Evolutionary conservation across 352 stramenopile species (phyloP).

Genomic region (Phytophthora hybrid): DNA sequence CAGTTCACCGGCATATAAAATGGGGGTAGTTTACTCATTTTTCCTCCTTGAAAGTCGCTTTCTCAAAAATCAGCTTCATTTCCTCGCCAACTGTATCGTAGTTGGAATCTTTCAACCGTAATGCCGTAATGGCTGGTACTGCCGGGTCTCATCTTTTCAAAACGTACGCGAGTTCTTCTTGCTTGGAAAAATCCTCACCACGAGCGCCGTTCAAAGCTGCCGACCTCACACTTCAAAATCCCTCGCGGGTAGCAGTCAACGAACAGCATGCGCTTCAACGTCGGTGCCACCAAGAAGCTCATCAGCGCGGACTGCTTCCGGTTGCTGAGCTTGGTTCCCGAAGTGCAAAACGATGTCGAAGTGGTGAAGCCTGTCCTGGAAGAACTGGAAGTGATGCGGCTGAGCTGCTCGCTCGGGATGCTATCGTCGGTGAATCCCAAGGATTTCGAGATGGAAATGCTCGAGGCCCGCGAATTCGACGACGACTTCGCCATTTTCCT

Average conservation of each 20-base stretch:
- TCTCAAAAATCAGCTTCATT: too few species aligned
- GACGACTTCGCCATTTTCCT: conserved; percentile 71
- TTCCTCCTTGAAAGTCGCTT: too few species aligned
- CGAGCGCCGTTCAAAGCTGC: not conserved
- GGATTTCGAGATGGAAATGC: conserved; percentile 66
- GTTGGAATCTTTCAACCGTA: not conserved
- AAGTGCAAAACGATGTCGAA: conserved; percentile 74
- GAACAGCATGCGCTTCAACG: conserved; percentile 23
- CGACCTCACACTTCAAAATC: conserved; percentile 23
- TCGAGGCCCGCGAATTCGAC: conserved; percentile 66
- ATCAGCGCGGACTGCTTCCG: conserved; percentile 59
- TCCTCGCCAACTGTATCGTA: not conserved
- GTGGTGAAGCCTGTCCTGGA: conserved; percentile 75
- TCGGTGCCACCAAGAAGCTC: conserved; percentile 27
- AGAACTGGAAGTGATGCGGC: conserved; percentile 73
- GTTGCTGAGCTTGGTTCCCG: conserved; percentile 55
- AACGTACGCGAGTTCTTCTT: conserved; percentile 5
- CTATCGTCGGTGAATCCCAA: conserved; percentile 52
- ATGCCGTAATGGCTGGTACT: not conserved
- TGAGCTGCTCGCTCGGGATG: conserved; percentile 66
- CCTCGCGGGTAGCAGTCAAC: conserved; percentile 7
- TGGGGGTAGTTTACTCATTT: too few species aligned
- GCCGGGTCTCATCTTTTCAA: conserved; percentile 17
- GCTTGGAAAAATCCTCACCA: not conserved
- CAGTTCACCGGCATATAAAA: too few species aligned